phyloP scores from a whole-genome alignment of 2,329 filamentous ascomycete genomes.

The Cercospora berteroae region DNA sequence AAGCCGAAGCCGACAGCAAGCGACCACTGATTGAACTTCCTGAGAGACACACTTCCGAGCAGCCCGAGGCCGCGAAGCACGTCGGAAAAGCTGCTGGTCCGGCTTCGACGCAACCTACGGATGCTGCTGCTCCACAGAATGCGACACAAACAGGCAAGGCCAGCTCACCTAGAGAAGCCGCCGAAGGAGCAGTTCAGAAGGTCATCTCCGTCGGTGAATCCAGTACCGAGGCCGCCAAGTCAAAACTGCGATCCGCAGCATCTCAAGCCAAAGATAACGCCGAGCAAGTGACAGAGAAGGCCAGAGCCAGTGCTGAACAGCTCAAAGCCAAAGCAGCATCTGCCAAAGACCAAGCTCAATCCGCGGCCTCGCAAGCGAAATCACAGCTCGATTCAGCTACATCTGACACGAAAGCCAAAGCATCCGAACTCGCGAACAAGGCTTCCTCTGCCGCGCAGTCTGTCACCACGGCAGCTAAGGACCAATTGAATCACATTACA shows the following conservation, averaged over 20 bases:
- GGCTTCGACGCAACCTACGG: slow-evolving; percentile 9
- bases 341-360: background rate
- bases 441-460: background rate
- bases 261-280: slow-evolving; percentile 17
- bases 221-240: background rate
- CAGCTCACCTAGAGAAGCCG: slow-evolving; percentile 20
- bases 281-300: slow-evolving; percentile 22
- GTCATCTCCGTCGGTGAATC: slow-evolving; percentile 15
- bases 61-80: slow-evolving; percentile 10
- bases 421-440: background rate
- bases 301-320: background rate
- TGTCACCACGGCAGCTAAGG: background rate
- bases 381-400: background rate
- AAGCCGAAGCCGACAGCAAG: slow-evolving; percentile 32
- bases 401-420: background rate
- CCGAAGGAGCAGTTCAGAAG: slow-evolving; percentile 24
- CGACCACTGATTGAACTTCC: slow-evolving; percentile 37
- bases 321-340: background rate
- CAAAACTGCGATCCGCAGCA: background rate
- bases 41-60: slow-evolving; percentile 30
- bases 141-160: slow-evolving; percentile 11
- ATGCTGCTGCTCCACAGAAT: slow-evolving; percentile 10
- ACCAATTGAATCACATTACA: slow-evolving; percentile 3
- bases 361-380: background rate
- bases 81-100: slow-evolving; percentile 12